Conservation (phyloP, 2,329 filamentous ascomycete species). For the Chaetomiaceae sp. region DNA sequence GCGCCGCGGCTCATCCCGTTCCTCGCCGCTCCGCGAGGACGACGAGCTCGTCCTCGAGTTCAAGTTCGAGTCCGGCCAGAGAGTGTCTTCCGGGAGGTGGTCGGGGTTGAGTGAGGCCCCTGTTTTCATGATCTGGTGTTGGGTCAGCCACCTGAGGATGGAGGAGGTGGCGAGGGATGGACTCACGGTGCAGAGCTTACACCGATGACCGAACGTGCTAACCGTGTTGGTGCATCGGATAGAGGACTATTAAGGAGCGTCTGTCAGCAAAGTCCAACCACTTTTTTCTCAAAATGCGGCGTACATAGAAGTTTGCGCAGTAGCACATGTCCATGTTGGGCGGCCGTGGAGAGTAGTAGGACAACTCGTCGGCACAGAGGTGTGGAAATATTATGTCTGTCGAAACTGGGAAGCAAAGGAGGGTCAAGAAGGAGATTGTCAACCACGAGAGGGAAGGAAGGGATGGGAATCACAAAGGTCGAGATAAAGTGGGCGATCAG, state of each 20-base stretch:
- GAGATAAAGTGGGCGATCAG: no score
- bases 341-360: no score
- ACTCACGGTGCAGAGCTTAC: slow-evolving; percentile 35
- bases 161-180: background rate
- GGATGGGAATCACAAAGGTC: no score
- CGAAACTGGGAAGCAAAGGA: no score
- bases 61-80: slow-evolving; percentile 14
- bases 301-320: slow-evolving; percentile 38
- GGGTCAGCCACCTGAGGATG: background rate
- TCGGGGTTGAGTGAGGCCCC: slow-evolving; percentile 28
- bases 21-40: background rate
- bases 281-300: background rate
- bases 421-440: background rate
- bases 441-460: background rate
- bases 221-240: slow-evolving; percentile 37
- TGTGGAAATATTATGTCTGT: no score
- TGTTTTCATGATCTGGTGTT: slow-evolving; percentile 26
- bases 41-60: no score
- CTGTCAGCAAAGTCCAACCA: slow-evolving; percentile 9
- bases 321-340: slow-evolving; percentile 29
- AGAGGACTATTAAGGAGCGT: slow-evolving; percentile 28
- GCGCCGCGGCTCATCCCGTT: background rate
- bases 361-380: no score
- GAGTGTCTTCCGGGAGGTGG: slow-evolving; percentile 26
- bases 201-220: slow-evolving; percentile 35